Base-by-base conservation (phyloP, 225 moss, liverwort and hornwort genomes). In the Lunularia cruciata region DNA sequence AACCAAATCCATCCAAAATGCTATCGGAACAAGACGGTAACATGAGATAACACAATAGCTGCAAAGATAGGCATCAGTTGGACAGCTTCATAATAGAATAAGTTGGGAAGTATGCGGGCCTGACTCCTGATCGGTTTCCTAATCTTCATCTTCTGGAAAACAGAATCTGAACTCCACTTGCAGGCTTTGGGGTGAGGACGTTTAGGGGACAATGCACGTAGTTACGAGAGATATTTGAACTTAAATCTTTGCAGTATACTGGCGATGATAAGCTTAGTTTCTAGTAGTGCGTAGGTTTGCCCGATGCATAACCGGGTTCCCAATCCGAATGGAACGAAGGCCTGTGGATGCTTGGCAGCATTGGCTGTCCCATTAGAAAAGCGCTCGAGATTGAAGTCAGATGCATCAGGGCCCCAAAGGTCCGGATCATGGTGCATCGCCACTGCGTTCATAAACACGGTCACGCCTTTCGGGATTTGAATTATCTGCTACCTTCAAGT, bases 401-500 rank as follows among this genome's bases (percentile, higher is more conserved):
- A 10, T 28, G 67, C 48, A 51, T 67, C 48, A 23, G 47, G n/a
- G 15, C 66, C 66, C 66, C 49, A 52, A 3, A 30, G 35, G 16
- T 48, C 47, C 19, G 67, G 47, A 51, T 52, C 49, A 1, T 12
- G 11, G 67, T 67, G 67, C 6, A 67, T 18, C 3, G 32, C 28
- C 9, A 52, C 4, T 35, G 34, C 47, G 25, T 67, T 67, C n/a
- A 67, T 18, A 9, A 19, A 35, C 0, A 67, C 14, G 51, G 1
- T 67, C 48, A 67, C 5, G 25, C 67, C 67, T 18, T 67, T 67
- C 31, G 67, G 67, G 16, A 67, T 32, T 5, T 48, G n/a, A 16
- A 67, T 2, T n/a, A n/a, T 7, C 51, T 52, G 6, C 67, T 30
- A 67, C 5, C 49, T 67, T 20, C 33, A 67, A 6, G 25, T 67